Percentiles rank a stretch among this genome's conserved stretches.
Conservation (phyloP, 306 rosid genomes). For the Cucurbita pepo region DNA sequence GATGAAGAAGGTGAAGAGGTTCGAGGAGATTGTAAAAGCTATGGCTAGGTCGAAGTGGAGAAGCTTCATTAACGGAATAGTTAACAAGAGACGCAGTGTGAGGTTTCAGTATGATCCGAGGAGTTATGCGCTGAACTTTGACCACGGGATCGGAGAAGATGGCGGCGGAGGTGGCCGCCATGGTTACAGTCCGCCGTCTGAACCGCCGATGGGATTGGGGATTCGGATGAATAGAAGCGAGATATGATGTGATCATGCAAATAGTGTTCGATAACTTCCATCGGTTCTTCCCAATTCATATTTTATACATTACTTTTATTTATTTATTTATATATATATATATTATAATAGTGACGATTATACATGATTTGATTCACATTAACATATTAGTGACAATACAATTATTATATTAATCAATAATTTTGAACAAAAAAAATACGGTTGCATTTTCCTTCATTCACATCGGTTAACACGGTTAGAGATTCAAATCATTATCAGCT, state of each 20-base stretch:
- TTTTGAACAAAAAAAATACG: no score
- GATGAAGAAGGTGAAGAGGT: conserved; percentile 13
- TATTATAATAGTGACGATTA: no score
- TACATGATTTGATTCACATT: no score
- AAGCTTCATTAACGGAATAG: neutral
- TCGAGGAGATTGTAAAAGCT: conserved; percentile 1
- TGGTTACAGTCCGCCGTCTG: neutral
- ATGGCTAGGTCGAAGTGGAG: conserved; percentile 14
- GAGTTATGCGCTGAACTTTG: conserved; percentile 31
- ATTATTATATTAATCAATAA: no score
- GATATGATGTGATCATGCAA: neutral
- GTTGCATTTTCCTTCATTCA: no score
- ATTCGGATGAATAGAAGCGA: neutral
- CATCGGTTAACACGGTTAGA: no score
- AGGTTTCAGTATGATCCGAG: conserved; percentile 21
- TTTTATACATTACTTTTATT: neutral
- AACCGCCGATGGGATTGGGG: neutral
- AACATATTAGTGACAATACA: no score
- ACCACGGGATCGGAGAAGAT: conserved; percentile 8
- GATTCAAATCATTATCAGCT: no score
- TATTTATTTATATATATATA: no score
- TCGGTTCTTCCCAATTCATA: neutral
- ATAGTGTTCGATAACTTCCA: neutral
- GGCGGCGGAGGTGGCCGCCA: neutral
- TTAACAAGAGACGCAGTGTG: conserved; percentile 5